Evolutionary conservation across 495 filamentous ascomycete species (phyloP), one percentile per base, ranked within the genome.

Genomic region (Penicillium desertorum): DNA sequence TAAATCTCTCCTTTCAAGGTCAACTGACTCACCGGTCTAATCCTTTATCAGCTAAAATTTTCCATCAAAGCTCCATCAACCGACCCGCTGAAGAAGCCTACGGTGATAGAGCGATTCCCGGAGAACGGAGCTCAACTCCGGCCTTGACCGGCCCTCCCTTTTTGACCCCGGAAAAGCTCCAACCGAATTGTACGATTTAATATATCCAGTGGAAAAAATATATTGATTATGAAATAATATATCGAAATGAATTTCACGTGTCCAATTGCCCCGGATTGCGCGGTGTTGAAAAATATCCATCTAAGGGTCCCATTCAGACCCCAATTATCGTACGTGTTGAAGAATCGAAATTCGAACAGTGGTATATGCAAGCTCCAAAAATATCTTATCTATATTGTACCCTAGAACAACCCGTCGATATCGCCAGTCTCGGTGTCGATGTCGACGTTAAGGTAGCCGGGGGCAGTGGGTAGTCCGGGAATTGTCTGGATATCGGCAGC

Each of bases 401-500:
- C 63, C 71, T 88, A 98, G 73, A 98, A 98, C 48, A 98, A 78
- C 8, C 94, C 94, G 62, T 96, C 88, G 56, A 98, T 96, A 75
- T 98, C 93, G 42, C 92, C 94, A 32, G 93, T 97, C 74, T 94
- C 91, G 6, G 84, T 72, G 65, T 98, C 90, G 49, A 98, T 88
- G 62, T 98, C 94, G 16, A 96, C 93, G 63, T 98, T 98, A 46
- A 98, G 73, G 69, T 97, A 98, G 11, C 94, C 94, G 16, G 94
- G 94, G 17, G 92, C 92, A 19, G 94, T 98, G 23, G 94, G 94
- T 63, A 98, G 73, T 34, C 94, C 94, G 20, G 94, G 94, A 65
- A 98, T 98, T 3, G 94, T 98, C 76, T 98, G 94, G 61, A 98
- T 98, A 68, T 98, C 93, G 11, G 94, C 94, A 45, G 94, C 94